Percentiles rank a stretch among this genome's conserved stretches.
Conservation (phyloP, 176 grass and related monocot species). For the Poa pratensis region DNA sequence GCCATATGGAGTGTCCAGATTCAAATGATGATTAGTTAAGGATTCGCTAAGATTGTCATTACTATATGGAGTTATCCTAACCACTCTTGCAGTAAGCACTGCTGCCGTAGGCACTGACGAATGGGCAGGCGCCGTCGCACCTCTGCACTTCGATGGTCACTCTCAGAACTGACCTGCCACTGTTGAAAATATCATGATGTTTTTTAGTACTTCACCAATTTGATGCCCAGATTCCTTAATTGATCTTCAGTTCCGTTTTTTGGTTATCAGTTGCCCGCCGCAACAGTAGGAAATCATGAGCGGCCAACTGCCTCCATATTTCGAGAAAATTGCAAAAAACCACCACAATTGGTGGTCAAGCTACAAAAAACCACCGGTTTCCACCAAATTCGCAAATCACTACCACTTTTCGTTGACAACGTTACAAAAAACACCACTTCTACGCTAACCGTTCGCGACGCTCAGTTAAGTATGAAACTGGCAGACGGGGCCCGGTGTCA, state of each 20-base stretch:
- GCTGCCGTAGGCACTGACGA: constrained; percentile 6
- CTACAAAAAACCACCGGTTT: too few species aligned
- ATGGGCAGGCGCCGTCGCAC: neutral
- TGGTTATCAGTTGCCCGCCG: neutral
- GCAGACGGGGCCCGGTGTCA: too few species aligned
- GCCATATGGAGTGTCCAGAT: neutral
- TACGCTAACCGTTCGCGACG: too few species aligned
- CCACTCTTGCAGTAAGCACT: constrained; percentile 35
- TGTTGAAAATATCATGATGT: constrained; percentile 31
- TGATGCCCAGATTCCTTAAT: neutral
- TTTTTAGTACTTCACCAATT: constrained; percentile 29
- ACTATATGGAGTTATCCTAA: constrained; percentile 49
- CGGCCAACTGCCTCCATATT: neutral
- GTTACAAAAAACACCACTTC: too few species aligned
- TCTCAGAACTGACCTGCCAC: constrained; percentile 45
- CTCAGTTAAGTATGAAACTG: too few species aligned
- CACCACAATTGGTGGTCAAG: too few species aligned
- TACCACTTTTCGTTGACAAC: too few species aligned
- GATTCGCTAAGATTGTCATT: constrained; percentile 39
- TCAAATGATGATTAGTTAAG: constrained; percentile 47
- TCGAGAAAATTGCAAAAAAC: too few species aligned
- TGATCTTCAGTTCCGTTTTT: neutral
- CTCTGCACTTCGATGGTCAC: constrained; percentile 22
- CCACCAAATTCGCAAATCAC: too few species aligned
- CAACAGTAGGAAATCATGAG: neutral